Evolutionary conservation across 23 red algal species (phyloP).

Genomic region (Agarophyton chilense): DNA sequence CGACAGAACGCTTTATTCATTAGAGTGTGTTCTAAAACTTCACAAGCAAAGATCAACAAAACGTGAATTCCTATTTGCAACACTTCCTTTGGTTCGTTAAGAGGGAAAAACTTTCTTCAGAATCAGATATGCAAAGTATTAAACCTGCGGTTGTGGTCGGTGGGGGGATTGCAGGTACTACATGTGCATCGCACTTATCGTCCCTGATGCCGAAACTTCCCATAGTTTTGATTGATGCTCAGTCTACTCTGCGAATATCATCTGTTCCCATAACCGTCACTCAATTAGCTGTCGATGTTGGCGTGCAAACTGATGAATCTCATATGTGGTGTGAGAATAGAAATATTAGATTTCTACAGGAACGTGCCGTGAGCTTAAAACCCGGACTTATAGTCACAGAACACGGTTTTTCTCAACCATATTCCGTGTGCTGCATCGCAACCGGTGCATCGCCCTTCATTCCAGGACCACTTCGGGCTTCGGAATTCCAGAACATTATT

Average conservation of each 20-base stretch:
- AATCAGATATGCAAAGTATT: background rate
- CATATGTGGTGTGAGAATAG: background rate
- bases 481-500: slow-evolving; percentile 4
- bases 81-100: no score
- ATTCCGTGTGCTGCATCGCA: slow-evolving; percentile 55
- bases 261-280: background rate
- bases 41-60: no score
- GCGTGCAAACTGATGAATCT: background rate
- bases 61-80: no score
- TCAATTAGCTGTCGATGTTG: slow-evolving; percentile 13
- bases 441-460: slow-evolving; percentile 73
- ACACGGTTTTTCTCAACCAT: slow-evolving; percentile 24
- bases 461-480: slow-evolving; percentile 17
- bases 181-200: slow-evolving; percentile 57
- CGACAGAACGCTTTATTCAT: no score
- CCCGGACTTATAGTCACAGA: background rate
- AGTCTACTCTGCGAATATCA: slow-evolving; percentile 5
- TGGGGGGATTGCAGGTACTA: slow-evolving; percentile 78
- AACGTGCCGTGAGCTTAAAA: background rate
- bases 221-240: slow-evolving; percentile 36
- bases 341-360: slow-evolving; percentile 16
- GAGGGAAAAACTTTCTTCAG: background rate
- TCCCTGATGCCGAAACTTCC: background rate
- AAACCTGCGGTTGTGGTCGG: slow-evolving; percentile 67
- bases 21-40: no score